phyloP scores from a whole-genome alignment of 208 protist genomes.

The Crithidia thermophila region DNA sequence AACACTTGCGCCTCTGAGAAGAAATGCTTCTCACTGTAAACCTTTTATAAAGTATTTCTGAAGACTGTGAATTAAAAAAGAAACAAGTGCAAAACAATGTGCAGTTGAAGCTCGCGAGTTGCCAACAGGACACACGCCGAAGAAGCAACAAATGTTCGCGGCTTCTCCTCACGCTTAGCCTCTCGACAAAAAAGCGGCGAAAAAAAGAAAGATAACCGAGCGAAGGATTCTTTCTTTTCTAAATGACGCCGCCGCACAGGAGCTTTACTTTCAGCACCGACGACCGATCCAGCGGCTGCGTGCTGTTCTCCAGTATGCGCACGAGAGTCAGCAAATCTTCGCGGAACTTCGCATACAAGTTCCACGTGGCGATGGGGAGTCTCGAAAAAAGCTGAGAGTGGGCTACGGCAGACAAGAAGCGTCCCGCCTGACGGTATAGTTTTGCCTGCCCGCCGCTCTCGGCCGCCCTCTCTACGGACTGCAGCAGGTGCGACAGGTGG shows the following conservation, averaged over 20 bases:
- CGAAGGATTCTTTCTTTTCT: background rate
- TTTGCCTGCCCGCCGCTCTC: background rate
- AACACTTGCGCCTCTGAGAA: no score
- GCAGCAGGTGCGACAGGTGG: background rate
- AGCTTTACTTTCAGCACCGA: conserved; percentile 18
- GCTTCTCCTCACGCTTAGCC: no score
- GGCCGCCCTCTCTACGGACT: background rate
- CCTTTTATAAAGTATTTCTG: no score
- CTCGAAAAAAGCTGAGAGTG: conserved; percentile 12
- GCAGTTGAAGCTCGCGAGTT: no score
- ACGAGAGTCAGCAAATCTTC: background rate
- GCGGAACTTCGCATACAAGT: background rate
- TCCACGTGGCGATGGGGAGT: background rate
- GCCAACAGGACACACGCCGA: no score
- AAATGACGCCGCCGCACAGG: conserved; percentile 8
- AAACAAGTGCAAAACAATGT: no score
- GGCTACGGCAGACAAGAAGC: conserved; percentile 11
- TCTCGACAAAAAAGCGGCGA: no score
- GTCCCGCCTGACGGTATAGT: background rate
- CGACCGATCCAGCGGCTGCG: background rate
- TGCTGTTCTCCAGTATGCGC: conserved; percentile 5
- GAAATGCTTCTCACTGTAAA: no score
- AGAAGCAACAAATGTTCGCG: no score
- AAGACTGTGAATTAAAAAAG: no score
- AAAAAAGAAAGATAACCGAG: no score